phyloP scores from a whole-genome alignment of 78 protist species.

The Tieghemostelium lacteum region DNA sequence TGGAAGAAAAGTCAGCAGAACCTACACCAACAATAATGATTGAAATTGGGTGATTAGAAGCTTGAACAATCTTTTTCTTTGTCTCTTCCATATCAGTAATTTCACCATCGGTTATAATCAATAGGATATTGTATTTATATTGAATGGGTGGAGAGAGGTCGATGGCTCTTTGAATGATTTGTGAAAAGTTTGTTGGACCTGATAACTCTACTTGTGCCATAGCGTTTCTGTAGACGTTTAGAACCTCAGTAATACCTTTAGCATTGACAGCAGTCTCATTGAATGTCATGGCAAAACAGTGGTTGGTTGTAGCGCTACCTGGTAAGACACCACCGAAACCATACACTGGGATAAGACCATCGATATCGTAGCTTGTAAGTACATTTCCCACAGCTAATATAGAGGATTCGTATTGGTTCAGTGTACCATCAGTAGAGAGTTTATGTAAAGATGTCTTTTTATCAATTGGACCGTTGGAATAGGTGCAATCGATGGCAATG shows the following conservation, averaged over 20 bases:
- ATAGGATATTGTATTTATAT: slow-evolving; percentile 77
- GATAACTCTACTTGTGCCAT: slow-evolving; percentile 15
- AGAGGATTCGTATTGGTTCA: slow-evolving; percentile 16
- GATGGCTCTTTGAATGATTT: slow-evolving; percentile 24
- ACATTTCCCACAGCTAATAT: slow-evolving; percentile 8
- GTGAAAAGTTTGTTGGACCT: slow-evolving; percentile 81
- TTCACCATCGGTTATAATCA: slow-evolving; percentile 89
- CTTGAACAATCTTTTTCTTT: slow-evolving; percentile 5
- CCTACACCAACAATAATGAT: slow-evolving; percentile 24
- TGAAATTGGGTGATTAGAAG: slow-evolving; percentile 34
- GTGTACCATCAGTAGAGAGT: neutral
- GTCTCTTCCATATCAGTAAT: slow-evolving; percentile 87
- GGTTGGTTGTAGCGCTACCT: neutral
- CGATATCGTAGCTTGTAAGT: slow-evolving; percentile 18
- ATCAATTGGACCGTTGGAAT: slow-evolving; percentile 78
- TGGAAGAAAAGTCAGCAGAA: neutral
- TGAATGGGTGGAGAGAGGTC: too few species aligned
- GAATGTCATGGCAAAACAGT: slow-evolving; percentile 65
- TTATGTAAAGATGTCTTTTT: slow-evolving; percentile 81
- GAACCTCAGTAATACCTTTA: slow-evolving; percentile 35
- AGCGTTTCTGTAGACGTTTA: slow-evolving; percentile 28
- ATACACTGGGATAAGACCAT: slow-evolving; percentile 55
- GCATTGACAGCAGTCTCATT: neutral
- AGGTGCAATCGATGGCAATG: slow-evolving; percentile 93
- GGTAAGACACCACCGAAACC: slow-evolving; percentile 90